Evolutionary conservation across 257 asterid species (phyloP).

Genomic region (Fraxinus anomala): DNA sequence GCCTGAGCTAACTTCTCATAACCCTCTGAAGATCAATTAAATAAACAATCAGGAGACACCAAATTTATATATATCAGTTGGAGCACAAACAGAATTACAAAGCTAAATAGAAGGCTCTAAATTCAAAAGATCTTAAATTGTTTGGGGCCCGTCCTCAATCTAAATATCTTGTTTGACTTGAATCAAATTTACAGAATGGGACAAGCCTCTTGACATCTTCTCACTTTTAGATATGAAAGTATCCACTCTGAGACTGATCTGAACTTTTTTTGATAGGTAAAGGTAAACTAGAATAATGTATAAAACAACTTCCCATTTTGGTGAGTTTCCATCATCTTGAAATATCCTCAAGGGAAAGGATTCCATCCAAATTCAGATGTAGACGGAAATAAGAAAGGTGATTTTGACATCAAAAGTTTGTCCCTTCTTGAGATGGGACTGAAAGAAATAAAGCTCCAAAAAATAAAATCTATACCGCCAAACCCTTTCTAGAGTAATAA

Average conservation of each 20-base stretch:
- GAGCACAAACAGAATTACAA: conserved; percentile 5
- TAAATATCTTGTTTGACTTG: neutral
- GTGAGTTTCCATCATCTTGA: neutral
- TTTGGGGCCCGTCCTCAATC: neutral
- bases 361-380: neutral
- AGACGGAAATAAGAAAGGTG: neutral
- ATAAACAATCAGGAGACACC: conserved; percentile 13
- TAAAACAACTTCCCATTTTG: neutral
- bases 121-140: conserved; percentile 8
- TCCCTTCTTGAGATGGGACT: neutral
- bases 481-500: neutral
- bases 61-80: neutral
- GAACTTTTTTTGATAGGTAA: neutral
- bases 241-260: neutral
- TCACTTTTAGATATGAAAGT: neutral
- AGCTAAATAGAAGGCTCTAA: conserved; percentile 1
- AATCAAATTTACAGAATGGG: neutral
- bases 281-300: neutral
- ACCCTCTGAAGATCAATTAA: conserved; percentile 59
- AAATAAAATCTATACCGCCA: neutral
- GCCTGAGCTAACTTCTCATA: conserved; percentile 69
- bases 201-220: neutral
- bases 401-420: neutral
- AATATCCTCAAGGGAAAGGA: neutral
- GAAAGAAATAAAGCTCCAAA: neutral